These are phyloP conservation scores for Yamadazyma buinensis DNA, from an alignment of 1,139 yeast genomes.

Conservation along the genomic window DNA sequence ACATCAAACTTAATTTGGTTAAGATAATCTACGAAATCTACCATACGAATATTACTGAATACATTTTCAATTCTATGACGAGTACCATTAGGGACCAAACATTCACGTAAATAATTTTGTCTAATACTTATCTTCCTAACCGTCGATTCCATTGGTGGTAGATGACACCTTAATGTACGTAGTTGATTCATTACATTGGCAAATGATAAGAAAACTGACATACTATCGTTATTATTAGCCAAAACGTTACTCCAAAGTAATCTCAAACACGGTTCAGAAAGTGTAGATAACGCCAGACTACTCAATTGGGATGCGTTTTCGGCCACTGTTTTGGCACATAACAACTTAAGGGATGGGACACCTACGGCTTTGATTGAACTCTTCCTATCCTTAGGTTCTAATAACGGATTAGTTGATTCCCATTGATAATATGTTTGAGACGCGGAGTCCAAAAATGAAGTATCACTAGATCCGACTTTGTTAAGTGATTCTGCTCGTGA, in stretches of 20 bases:
- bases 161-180: slow-evolving; percentile 25
- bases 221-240: slow-evolving; percentile 25
- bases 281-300: slow-evolving; percentile 18
- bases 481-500: no score
- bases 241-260: slow-evolving; percentile 32
- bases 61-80: slow-evolving; percentile 33
- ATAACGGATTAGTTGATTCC: slow-evolving; percentile 11
- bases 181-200: slow-evolving; percentile 19
- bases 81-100: slow-evolving; percentile 7
- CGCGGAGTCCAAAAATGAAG: slow-evolving; percentile 14
- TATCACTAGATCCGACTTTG: slow-evolving; percentile 9
- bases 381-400: background rate
- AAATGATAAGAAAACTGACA: slow-evolving; percentile 27
- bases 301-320: slow-evolving; percentile 21
- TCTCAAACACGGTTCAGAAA: slow-evolving; percentile 29
- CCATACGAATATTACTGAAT: slow-evolving; percentile 24
- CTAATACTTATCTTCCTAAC: slow-evolving; percentile 5
- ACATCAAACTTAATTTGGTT: slow-evolving; percentile 9
- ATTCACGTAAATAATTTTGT: slow-evolving; percentile 8
- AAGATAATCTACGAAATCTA: slow-evolving; percentile 18
- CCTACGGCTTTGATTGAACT: slow-evolving; percentile 5
- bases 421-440: slow-evolving; percentile 18
- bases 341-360: slow-evolving; percentile 8
- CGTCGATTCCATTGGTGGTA: slow-evolving; percentile 5
- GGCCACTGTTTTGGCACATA: slow-evolving; percentile 30